Evolutionary conservation across 345 rosid genomes (phyloP).

Genomic region (Eucalyptus rudis): DNA sequence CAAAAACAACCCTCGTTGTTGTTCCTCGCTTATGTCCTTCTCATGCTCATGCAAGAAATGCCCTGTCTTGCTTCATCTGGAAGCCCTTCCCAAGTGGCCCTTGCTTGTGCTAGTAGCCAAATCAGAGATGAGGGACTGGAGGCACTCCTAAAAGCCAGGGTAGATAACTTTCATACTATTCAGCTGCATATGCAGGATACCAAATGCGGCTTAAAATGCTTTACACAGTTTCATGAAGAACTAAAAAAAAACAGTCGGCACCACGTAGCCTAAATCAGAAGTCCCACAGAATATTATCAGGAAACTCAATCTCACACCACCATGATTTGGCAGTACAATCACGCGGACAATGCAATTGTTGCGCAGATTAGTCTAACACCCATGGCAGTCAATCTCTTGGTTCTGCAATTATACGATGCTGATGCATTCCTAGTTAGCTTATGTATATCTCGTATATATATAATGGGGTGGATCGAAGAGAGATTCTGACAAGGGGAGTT

Average conservation of each 20-base stretch:
- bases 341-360: too few species aligned
- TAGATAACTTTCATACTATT: conserved; percentile 18
- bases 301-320: too few species aligned
- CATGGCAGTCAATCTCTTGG: too few species aligned
- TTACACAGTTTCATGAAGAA: too few species aligned
- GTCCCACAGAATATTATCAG: too few species aligned
- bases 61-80: not conserved
- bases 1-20: not conserved
- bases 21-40: not conserved
- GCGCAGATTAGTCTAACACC: too few species aligned
- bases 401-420: too few species aligned
- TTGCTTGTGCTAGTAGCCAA: not conserved
- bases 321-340: too few species aligned
- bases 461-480: not conserved
- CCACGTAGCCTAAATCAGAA: too few species aligned
- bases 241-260: not conserved
- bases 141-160: not conserved
- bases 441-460: too few species aligned
- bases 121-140: not conserved
- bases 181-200: conserved; percentile 1
- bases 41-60: not conserved
- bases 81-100: not conserved
- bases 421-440: not conserved
- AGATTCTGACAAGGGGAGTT: too few species aligned
- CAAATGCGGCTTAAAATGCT: too few species aligned